phyloP scores from a whole-genome alignment of 805 yeast species.

The Candida nanaspora region DNA sequence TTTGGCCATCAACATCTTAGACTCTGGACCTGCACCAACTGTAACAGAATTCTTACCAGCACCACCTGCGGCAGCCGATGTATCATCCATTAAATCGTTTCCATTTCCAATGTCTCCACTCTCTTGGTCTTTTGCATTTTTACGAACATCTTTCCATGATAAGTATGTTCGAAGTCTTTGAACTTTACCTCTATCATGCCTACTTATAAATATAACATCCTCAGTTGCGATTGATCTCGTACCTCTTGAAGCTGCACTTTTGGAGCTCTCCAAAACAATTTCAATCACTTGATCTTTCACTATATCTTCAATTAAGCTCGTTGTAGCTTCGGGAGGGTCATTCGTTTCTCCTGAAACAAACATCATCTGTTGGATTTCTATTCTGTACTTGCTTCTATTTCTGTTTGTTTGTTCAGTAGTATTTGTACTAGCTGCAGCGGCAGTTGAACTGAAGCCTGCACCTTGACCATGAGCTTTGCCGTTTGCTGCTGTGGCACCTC shows the following conservation, averaged over 20 bases:
- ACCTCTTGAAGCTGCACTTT: constrained; percentile 72
- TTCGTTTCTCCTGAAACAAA: constrained; percentile 93
- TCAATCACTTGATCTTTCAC: constrained; percentile 94
- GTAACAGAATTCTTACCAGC: constrained; percentile 28
- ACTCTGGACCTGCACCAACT: constrained; percentile 30
- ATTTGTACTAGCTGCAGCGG: neutral
- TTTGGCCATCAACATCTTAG: constrained; percentile 40
- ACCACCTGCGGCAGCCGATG: constrained; percentile 8
- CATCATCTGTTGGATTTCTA: constrained; percentile 98
- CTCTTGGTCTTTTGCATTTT: constrained; percentile 58
- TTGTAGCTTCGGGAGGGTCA: constrained; percentile 89
- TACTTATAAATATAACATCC: constrained; percentile 84
- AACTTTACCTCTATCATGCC: constrained; percentile 93
- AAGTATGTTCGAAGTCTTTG: constrained; percentile 83
- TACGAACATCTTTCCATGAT: constrained; percentile 96
- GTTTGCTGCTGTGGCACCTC: neutral
- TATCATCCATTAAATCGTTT: constrained; percentile 26
- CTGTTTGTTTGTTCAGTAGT: neutral
- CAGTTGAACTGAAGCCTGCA: neutral
- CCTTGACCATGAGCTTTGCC: too few species aligned
- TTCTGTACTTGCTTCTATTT: constrained; percentile 60
- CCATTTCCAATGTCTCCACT: constrained; percentile 37
- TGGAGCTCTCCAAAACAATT: constrained; percentile 64
- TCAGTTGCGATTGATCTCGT: constrained; percentile 83
- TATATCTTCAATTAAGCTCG: constrained; percentile 90